Percentiles rank a stretch among this genome's conserved stretches.
These are phyloP conservation scores for Suhomyces coccinellae DNA, from an alignment of 1,139 yeast genomes.

Conservation along the genomic window DNA sequence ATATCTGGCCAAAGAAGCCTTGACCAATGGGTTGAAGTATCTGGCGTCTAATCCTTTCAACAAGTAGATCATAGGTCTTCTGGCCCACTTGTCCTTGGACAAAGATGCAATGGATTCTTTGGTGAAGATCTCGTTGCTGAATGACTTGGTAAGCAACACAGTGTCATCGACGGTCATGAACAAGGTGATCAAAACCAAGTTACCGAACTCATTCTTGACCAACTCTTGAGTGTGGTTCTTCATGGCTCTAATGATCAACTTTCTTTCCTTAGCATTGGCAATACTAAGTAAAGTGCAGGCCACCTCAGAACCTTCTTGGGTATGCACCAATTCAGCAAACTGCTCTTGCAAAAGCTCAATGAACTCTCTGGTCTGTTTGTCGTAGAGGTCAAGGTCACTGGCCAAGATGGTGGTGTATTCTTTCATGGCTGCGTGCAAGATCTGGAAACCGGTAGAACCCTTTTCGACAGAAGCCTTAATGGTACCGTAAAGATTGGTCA, in stretches of 20 bases:
- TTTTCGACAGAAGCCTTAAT: constrained; percentile 90
- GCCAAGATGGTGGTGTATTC: constrained; percentile 77
- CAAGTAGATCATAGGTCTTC: constrained; percentile 86
- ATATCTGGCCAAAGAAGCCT: constrained; percentile 60
- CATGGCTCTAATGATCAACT: constrained; percentile 67
- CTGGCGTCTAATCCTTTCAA: constrained; percentile 79
- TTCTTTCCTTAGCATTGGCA: constrained; percentile 93
- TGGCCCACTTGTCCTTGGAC: constrained; percentile 70
- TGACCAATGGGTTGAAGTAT: constrained; percentile 72
- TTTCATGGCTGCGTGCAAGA: constrained; percentile 93
- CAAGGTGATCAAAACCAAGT: constrained; percentile 72
- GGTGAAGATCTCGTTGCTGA: constrained; percentile 58
- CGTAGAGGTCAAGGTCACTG: constrained; percentile 42
- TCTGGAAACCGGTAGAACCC: constrained; percentile 95
- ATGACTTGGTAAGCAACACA: constrained; percentile 73
- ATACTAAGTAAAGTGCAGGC: constrained; percentile 77
- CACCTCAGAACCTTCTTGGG: constrained; percentile 90
- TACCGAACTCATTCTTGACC: constrained; percentile 84
- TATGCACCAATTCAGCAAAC: constrained; percentile 92
- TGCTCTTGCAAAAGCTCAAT: constrained; percentile 84
- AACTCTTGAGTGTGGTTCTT: constrained; percentile 73
- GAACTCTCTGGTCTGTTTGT: constrained; percentile 73
- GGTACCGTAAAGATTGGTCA: constrained; percentile 77
- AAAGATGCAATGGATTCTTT: constrained; percentile 57
- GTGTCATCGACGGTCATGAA: constrained; percentile 94